Evolutionary conservation across 805 yeast genomes (phyloP), one percentile per base, ranked within the genome.

Genomic region (Ogataea minuta): DNA sequence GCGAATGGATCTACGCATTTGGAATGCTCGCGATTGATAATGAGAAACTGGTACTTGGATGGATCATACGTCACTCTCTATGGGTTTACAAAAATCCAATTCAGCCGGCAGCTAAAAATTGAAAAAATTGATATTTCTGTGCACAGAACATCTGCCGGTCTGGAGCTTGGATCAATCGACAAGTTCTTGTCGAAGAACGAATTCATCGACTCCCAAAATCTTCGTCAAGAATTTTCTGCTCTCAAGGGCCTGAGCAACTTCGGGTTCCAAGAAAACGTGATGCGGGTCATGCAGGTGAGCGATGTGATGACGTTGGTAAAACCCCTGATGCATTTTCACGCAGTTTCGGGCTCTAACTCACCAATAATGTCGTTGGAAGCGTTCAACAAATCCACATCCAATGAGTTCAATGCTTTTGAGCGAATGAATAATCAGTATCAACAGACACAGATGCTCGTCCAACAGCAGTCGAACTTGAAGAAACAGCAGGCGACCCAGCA

Each of bases 301-400:
- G 93, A 86, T 59, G 81, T 82, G 8, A 83, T 88, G 87, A 71
- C 88, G 0, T 76, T 77, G 45, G 68, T 87, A 46, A 72, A 75
- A 39, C 79, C 84, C 5, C 63, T 88, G 39, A 79, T 85, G 78
- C 53, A 56, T 26, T 58, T 54, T 34, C 60, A 54, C 37, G 65
- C 70, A 9, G 77, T 70, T 49, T 72, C 84, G 8, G 64, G 67
- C 41, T 60, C 70, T 6, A 66, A 66, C 23, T 68, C 75, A 17
- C 67, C 74, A 3, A 59, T 59, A 5, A 74, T 81, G 23, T 86
- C 89, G 0, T 44, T 77, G 28, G 73, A 71, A 16, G 76, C 84
- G 0, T 63, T 82, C 34, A 59, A 59, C 34, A 53, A 50, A 39
- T 43, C 57, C 3, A 54, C 56, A 1, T 31, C 46, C 16, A 45